Conservation (phyloP, 2,329 filamentous ascomycete genomes). For the Aspergillus vadensis region DNA sequence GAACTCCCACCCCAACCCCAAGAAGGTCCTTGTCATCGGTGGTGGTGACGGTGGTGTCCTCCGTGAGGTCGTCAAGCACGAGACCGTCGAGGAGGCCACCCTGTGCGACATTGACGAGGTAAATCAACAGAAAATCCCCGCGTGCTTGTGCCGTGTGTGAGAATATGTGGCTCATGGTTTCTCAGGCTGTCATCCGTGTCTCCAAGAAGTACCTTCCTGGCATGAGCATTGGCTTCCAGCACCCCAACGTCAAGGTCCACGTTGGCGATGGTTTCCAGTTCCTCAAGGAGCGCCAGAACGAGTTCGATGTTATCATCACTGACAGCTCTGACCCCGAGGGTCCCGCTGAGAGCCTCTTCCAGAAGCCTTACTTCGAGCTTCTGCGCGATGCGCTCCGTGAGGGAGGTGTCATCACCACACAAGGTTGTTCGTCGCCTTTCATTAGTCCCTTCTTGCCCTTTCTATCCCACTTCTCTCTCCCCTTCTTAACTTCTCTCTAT, state of each 20-base stretch:
- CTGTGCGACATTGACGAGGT: constrained; percentile 99
- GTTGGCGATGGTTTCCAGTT: constrained; percentile 99
- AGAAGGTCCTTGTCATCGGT: constrained; percentile 97
- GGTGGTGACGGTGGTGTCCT: constrained; percentile 97
- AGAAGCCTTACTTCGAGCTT: constrained; percentile 98
- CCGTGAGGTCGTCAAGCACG: constrained; percentile 98
- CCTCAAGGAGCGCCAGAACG: constrained; percentile 92
- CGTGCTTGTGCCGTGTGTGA: neutral
- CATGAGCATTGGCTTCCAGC: constrained; percentile 90
- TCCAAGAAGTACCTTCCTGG: constrained; percentile 96
- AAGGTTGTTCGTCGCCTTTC: constrained; percentile 98
- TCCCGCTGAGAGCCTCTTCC: constrained; percentile 92
- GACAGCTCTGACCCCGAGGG: constrained; percentile 97
- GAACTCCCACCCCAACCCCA: constrained; percentile 97
- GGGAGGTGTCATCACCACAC: constrained; percentile 97
- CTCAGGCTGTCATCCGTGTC: constrained; percentile 87
- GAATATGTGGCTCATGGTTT: constrained; percentile 1
- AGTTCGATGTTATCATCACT: constrained; percentile 99
- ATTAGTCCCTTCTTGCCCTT: constrained; percentile 36
- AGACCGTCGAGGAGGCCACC: constrained; percentile 90
- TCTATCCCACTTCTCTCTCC: constrained; percentile 43
- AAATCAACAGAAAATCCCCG: constrained; percentile 20
- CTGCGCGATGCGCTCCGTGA: constrained; percentile 85
- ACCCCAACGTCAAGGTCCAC: constrained; percentile 90
- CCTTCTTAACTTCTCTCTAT: constrained; percentile 15